Conservation (phyloP, 352 stramenopile species). For the Elongisporangium undulatum region DNA sequence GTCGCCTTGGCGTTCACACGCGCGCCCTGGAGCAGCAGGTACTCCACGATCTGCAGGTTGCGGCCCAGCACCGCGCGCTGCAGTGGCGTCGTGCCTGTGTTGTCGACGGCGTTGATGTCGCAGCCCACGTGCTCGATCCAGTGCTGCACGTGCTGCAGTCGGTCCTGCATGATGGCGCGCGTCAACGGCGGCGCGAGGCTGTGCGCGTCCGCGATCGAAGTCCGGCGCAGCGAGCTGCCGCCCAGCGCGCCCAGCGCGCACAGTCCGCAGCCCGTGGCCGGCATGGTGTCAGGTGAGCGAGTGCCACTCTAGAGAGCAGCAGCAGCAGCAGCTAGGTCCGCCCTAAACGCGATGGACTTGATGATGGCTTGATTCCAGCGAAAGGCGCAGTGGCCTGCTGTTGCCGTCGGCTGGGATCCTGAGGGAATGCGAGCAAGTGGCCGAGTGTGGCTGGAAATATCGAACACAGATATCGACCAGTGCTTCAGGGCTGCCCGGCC, state of each 20-base stretch:
- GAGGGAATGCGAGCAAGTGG: too few relatives aligned
- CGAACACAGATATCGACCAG: background rate
- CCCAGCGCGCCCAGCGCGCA: background rate
- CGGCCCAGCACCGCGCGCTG: conserved; percentile 7
- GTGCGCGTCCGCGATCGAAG: background rate
- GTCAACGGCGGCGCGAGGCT: conserved; percentile 1
- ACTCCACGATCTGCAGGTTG: background rate
- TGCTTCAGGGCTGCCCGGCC: too few relatives aligned
- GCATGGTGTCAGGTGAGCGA: background rate
- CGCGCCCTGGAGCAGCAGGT: background rate
- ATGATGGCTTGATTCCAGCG: background rate
- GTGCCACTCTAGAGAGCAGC: background rate
- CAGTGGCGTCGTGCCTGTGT: conserved; percentile 8
- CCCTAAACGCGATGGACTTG: background rate
- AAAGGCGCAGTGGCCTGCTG: background rate
- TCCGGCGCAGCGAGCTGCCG: background rate
- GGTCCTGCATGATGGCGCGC: conserved; percentile 12
- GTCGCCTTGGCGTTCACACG: background rate
- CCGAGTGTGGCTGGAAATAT: background rate
- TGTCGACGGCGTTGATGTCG: conserved; percentile 12
- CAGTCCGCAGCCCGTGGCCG: background rate
- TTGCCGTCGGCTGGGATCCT: background rate
- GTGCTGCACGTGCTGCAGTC: conserved; percentile 15
- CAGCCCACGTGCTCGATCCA: conserved; percentile 14
- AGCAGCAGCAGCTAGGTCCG: background rate